These are phyloP conservation scores for Ormosia emarginata DNA, from an alignment of 306 rosid genomes.

Conservation along the genomic window DNA sequence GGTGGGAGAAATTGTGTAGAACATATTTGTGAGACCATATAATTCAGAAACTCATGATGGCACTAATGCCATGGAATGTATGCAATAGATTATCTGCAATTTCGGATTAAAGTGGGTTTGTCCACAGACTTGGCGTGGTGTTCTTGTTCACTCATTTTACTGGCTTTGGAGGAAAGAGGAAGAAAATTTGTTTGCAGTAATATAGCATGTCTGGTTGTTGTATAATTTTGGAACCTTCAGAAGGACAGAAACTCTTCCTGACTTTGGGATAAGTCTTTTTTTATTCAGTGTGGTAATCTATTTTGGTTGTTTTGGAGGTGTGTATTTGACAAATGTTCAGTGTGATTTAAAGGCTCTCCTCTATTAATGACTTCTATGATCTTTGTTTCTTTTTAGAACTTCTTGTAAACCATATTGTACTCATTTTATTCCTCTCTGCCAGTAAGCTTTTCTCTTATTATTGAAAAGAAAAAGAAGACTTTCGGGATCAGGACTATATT, in stretches of 20 bases:
- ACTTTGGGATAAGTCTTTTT: not conserved
- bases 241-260: not conserved
- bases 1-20: not conserved
- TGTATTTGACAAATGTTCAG: slow-evolving; percentile 4
- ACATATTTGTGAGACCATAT: not conserved
- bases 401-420: not conserved
- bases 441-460: not conserved
- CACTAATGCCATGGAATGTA: not conserved
- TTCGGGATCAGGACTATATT: not conserved
- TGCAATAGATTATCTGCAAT: not conserved
- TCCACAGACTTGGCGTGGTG: not conserved
- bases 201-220: not conserved
- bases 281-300: not conserved
- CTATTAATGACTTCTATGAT: not conserved
- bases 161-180: not conserved
- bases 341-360: slow-evolving; percentile 9
- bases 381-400: slow-evolving; percentile 1
- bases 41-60: not conserved
- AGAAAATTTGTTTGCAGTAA: not conserved
- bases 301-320: slow-evolving; percentile 13
- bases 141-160: not conserved
- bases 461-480: not conserved
- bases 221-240: not conserved
- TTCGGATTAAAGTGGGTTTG: not conserved
- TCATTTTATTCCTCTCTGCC: not conserved